Evolutionary conservation across 139 green algal genomes (phyloP), one percentile per base, ranked within the genome.

Genomic region (Dunaliella sp.): DNA sequence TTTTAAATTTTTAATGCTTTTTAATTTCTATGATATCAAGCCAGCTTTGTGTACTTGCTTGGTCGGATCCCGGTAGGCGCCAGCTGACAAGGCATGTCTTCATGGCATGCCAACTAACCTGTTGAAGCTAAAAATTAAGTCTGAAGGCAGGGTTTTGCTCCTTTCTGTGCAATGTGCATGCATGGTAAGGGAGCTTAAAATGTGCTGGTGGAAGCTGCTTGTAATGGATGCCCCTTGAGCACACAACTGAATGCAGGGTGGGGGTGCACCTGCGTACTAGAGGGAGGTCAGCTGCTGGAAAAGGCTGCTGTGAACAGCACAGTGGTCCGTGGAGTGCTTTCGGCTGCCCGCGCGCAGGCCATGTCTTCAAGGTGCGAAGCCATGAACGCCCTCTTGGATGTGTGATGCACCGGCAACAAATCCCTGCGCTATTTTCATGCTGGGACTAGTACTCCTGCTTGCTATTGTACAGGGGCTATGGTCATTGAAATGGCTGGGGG

Each of bases 181-280:
- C 32, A 1, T 35, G 1, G 72, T 32, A 24, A 1, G 22, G 32
- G 36, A 73, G 78, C 22, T 24, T 26, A 7, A 30, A 48, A 25
- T 79, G 74, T 3, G 28, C 77, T 81, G 77, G 3, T 26, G 2
- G 16, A 7, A 7, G n/a, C n/a, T n/a, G n/a, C n/a, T n/a, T n/a
- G n/a, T n/a, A n/a, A n/a, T n/a, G n/a, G n/a, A n/a, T n/a, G n/a
- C n/a, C n/a, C n/a, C n/a, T n/a, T n/a, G n/a, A n/a, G n/a, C n/a
- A n/a, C n/a, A n/a, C n/a, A n/a, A n/a, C n/a, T n/a, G n/a, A n/a
- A n/a, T 36, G 38, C 86, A 83, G 96, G 96, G 0, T 97, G 95
- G 84, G 97, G 97, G 82, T 94, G 98, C 83, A 99, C 97, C 0
- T 92, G 93, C 33, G 97, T 99, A 31, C 88, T 99, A n/a, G 94